Evolutionary conservation across 441 rosid genomes (phyloP).

Genomic region (Pelargonium fulgidum): DNA sequence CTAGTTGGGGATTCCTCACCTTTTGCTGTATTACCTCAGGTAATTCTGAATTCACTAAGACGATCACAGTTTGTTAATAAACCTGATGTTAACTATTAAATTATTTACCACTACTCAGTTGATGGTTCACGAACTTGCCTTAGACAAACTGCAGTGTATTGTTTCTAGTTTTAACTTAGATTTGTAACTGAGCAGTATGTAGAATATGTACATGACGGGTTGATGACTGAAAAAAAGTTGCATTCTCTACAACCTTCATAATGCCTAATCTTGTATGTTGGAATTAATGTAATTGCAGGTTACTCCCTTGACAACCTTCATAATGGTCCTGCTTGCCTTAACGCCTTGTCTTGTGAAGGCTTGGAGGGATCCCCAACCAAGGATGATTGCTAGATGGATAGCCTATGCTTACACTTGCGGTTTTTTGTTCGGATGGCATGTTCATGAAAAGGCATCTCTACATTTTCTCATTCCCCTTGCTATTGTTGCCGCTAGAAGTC

Average conservation of each 20-base stretch:
- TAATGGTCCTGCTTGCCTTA: conserved; percentile 60
- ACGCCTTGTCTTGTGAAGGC: conserved; percentile 65
- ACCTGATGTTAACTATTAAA: background rate
- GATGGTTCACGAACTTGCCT: background rate
- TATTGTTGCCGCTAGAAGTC: conserved; percentile 56
- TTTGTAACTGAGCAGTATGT: background rate
- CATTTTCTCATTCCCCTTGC: conserved; percentile 80
- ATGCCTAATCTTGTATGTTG: conserved; percentile 8
- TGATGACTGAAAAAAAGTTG: background rate
- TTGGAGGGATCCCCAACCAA: conserved; percentile 64
- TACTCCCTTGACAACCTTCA: conserved; percentile 61
- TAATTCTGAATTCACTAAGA: conserved; percentile 19
- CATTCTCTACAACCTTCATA: background rate
- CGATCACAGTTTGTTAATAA: background rate
- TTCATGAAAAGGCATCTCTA: conserved; percentile 92
- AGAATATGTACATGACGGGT: background rate
- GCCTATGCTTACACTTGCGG: conserved; percentile 83
- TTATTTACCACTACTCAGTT: background rate
- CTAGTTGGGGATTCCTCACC: conserved; percentile 75
- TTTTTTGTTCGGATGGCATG: conserved; percentile 94
- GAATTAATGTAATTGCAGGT: conserved; percentile 39
- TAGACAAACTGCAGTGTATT: background rate
- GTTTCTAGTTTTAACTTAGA: background rate
- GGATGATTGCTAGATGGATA: conserved; percentile 55
- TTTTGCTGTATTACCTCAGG: conserved; percentile 74